Percentiles rank a stretch among this genome's conserved stretches.
Evolutionary conservation across 495 filamentous ascomycete species (phyloP).

Genomic region (Platismatia glauca): DNA sequence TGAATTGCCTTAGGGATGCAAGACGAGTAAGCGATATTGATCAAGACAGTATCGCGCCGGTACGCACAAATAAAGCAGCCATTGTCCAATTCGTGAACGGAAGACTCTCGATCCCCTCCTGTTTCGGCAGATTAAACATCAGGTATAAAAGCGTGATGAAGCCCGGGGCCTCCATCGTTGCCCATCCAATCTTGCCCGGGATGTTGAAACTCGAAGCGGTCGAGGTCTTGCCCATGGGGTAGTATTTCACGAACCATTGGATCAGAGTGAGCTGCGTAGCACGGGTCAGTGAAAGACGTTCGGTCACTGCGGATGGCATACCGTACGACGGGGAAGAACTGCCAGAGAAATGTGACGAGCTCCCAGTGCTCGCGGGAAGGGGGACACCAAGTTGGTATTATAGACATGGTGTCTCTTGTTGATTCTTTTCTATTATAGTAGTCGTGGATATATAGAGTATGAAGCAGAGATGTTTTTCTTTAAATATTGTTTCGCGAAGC

Average conservation of each 20-base stretch:
- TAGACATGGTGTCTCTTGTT: constrained; percentile 23
- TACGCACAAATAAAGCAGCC: constrained; percentile 49
- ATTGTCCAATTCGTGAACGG: constrained; percentile 63
- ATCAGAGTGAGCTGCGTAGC: constrained; percentile 41
- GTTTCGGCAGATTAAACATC: constrained; percentile 54
- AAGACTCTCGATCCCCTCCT: constrained; percentile 41
- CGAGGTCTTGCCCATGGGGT: constrained; percentile 83
- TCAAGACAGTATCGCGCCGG: constrained; percentile 4
- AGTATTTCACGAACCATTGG: constrained; percentile 57
- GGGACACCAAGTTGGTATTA: constrained; percentile 36
- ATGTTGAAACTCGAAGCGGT: constrained; percentile 63
- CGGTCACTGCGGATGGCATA: not conserved
- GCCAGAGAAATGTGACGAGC: constrained; percentile 32
- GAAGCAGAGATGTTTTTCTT: too few species aligned
- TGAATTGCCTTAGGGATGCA: constrained; percentile 49
- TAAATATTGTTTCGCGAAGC: not conserved
- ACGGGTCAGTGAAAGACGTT: constrained; percentile 12
- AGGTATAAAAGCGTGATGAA: constrained; percentile 69
- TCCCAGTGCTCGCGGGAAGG: constrained; percentile 45
- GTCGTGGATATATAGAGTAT: not conserved
- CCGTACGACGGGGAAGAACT: constrained; percentile 41
- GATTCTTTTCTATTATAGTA: not conserved
- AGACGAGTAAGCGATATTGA: constrained; percentile 17
- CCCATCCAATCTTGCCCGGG: constrained; percentile 81
- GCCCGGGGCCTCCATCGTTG: constrained; percentile 73